These are phyloP conservation scores for Zymoseptoria brevis DNA, from an alignment of 2,329 filamentous ascomycete species.

Conservation along the genomic window DNA sequence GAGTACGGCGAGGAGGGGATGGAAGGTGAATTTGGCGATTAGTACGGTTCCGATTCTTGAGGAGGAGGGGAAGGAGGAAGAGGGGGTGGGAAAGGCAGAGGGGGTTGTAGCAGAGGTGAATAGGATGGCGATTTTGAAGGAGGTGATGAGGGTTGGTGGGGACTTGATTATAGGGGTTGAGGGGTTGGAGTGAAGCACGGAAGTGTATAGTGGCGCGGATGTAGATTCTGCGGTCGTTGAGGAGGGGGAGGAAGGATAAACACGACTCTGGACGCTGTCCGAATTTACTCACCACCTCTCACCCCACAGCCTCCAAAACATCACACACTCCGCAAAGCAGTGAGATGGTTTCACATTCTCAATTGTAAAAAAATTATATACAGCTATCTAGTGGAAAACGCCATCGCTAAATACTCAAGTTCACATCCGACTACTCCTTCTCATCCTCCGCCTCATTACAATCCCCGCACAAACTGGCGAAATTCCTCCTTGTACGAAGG, in stretches of 20 bases:
- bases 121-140: conserved; percentile 57
- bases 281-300: no score
- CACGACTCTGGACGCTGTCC: no score
- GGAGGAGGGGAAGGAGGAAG: conserved; percentile 32
- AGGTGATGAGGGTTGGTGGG: conserved; percentile 58
- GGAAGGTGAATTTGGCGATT: conserved; percentile 64
- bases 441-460: background rate
- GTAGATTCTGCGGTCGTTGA: no score
- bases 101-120: conserved; percentile 43
- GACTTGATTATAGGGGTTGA: conserved; percentile 62
- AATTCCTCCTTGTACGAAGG: background rate
- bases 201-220: no score
- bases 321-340: no score
- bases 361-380: no score
- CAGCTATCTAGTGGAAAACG: no score
- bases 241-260: no score
- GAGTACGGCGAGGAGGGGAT: conserved; percentile 44
- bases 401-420: background rate
- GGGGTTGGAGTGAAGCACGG: background rate
- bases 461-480: background rate
- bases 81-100: conserved; percentile 22
- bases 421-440: background rate
- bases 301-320: no score
- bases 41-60: conserved; percentile 49
- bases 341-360: no score